A percentile compares a stretch with the other conserved stretches of the same genome.
Conservation (phyloP, 495 filamentous ascomycete species). For the Podospora comata region DNA sequence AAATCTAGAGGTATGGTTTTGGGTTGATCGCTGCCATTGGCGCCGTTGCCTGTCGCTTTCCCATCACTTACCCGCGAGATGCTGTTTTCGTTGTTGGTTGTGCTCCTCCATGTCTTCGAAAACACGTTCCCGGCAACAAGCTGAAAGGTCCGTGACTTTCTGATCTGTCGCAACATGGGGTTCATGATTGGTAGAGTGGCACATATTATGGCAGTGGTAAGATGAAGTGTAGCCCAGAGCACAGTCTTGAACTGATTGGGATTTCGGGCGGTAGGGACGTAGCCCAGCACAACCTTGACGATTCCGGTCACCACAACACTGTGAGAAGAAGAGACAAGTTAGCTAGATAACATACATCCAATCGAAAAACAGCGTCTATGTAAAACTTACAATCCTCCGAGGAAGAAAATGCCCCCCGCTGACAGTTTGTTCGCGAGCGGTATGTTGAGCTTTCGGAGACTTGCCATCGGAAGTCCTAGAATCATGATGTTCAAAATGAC, state of each 20-base stretch:
- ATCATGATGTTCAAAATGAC: constrained; percentile 34
- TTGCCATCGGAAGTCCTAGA: constrained; percentile 32
- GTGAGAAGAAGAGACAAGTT: too few relatives aligned
- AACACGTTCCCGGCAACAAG: background rate
- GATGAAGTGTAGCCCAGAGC: constrained; percentile 19
- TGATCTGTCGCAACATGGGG: constrained; percentile 9
- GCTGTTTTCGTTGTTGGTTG: background rate
- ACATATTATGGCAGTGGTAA: constrained; percentile 20
- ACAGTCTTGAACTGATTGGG: constrained; percentile 18
- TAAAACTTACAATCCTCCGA: constrained; percentile 26
- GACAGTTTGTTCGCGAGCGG: constrained; percentile 27
- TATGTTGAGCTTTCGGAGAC: constrained; percentile 27
- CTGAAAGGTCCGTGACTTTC: background rate
- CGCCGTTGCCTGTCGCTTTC: background rate
- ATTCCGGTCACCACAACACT: constrained; percentile 21
- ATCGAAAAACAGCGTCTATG: too few relatives aligned
- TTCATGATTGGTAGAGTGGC: constrained; percentile 20
- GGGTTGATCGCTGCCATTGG: too few relatives aligned
- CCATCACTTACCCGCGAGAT: background rate
- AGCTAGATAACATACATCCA: background rate
- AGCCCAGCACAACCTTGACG: constrained; percentile 18
- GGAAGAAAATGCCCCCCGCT: constrained; percentile 32
- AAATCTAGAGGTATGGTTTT: too few relatives aligned
- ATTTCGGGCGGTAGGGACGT: constrained; percentile 6
- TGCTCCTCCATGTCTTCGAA: background rate